Conservation (phyloP, 495 filamentous ascomycete genomes). For the Xylaria sp. region DNA sequence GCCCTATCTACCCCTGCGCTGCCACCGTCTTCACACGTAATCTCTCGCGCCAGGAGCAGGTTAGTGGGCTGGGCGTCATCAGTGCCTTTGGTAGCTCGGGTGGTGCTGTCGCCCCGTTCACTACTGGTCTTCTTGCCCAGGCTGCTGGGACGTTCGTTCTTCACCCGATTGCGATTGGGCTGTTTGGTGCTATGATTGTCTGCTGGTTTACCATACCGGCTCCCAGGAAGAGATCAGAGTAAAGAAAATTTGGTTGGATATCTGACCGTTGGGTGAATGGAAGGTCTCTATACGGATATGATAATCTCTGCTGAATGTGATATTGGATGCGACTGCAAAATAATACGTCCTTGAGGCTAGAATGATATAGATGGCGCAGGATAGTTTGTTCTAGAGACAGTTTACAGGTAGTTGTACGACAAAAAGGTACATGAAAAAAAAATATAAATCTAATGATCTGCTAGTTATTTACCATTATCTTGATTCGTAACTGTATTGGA, state of each 20-base stretch:
- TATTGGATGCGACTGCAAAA: not conserved
- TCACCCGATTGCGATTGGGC: constrained; percentile 71
- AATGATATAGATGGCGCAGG: not conserved
- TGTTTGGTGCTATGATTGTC: constrained; percentile 73
- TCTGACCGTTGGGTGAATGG: not conserved
- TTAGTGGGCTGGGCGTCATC: constrained; percentile 72
- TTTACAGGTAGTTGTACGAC: not conserved
- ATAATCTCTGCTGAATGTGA: not conserved
- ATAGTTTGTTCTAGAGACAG: not conserved
- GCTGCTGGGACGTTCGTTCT: constrained; percentile 74
- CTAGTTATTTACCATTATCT: not conserved
- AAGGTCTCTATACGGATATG: not conserved
- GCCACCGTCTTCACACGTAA: constrained; percentile 69
- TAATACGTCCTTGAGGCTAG: not conserved
- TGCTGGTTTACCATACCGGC: constrained; percentile 68
- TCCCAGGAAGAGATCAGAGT: constrained; percentile 62
- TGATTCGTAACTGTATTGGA: not conserved
- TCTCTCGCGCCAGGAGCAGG: constrained; percentile 67
- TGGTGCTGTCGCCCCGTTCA: constrained; percentile 76
- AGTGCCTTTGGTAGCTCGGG: constrained; percentile 76
- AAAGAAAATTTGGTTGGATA: not conserved
- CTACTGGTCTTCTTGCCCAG: constrained; percentile 74
- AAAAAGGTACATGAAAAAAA: not conserved
- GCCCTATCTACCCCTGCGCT: constrained; percentile 77
- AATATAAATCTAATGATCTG: not conserved